These are phyloP conservation scores for Thuja plicata DNA, from an alignment of 83 land plant species.

Conservation along the genomic window DNA sequence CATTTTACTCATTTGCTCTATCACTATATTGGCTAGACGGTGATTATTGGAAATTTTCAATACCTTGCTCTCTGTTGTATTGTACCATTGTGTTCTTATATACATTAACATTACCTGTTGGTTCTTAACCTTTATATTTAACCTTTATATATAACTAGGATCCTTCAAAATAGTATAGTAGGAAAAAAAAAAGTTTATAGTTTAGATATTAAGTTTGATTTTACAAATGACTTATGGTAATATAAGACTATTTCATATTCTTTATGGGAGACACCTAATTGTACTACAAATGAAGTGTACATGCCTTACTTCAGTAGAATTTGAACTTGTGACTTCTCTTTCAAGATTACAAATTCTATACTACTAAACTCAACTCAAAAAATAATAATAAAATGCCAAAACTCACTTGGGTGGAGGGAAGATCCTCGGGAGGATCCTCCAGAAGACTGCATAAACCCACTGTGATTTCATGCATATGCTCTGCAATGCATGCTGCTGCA, in stretches of 20 bases:
- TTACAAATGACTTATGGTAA: too few relatives aligned
- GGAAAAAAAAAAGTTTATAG: too few relatives aligned
- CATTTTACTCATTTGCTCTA: neutral
- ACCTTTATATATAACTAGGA: neutral
- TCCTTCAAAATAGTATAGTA: neutral
- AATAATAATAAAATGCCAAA: neutral
- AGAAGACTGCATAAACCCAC: conserved; percentile 54
- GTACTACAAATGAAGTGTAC: too few relatives aligned
- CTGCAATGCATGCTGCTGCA: neutral
- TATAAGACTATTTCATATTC: too few relatives aligned
- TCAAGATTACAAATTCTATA: too few relatives aligned
- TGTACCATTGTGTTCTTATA: neutral
- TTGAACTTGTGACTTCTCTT: too few relatives aligned
- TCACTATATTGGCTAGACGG: neutral
- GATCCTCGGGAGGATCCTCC: conserved; percentile 52
- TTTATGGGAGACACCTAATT: too few relatives aligned
- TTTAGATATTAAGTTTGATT: too few relatives aligned
- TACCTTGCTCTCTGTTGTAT: neutral
- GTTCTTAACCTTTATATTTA: neutral
- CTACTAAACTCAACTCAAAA: too few relatives aligned
- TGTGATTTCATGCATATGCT: conserved; percentile 2
- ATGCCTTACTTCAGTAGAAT: too few relatives aligned
- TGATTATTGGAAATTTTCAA: neutral
- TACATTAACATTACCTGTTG: neutral
- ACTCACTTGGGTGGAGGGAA: conserved; percentile 54